These are phyloP conservation scores for Talaromyces trachyspermus DNA, from an alignment of 495 filamentous ascomycete species.

Conservation along the genomic window DNA sequence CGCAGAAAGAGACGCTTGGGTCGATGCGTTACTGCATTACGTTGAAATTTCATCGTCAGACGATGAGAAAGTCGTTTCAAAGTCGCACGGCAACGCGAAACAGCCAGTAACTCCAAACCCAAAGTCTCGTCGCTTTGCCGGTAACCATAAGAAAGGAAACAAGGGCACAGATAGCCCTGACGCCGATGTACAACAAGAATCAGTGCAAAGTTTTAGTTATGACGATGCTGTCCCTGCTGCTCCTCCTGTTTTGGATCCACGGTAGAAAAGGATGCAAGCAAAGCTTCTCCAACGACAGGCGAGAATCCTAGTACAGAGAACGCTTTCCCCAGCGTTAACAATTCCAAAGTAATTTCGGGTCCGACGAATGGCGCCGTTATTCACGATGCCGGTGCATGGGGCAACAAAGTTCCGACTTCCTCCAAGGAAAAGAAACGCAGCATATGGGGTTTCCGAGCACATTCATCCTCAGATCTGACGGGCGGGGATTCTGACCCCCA, in stretches of 20 bases:
- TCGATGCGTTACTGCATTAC: slow-evolving; percentile 80
- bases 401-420: slow-evolving; percentile 57
- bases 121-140: slow-evolving; percentile 35
- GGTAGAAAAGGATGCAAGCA: slow-evolving; percentile 27
- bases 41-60: slow-evolving; percentile 67
- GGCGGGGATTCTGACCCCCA: slow-evolving; percentile 15
- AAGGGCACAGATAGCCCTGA: slow-evolving; percentile 37
- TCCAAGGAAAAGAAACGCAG: slow-evolving; percentile 83
- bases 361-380: slow-evolving; percentile 84
- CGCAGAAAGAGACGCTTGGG: slow-evolving; percentile 87
- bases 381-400: slow-evolving; percentile 80
- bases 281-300: slow-evolving; percentile 23
- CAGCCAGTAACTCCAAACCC: slow-evolving; percentile 1
- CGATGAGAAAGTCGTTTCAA: slow-evolving; percentile 26
- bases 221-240: slow-evolving; percentile 72
- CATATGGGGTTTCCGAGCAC: slow-evolving; percentile 83
- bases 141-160: slow-evolving; percentile 26
- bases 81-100: slow-evolving; percentile 14
- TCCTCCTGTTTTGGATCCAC: slow-evolving; percentile 56
- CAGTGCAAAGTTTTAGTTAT: slow-evolving; percentile 74
- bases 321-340: slow-evolving; percentile 19
- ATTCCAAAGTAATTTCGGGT: slow-evolving; percentile 67
- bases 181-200: slow-evolving; percentile 31
- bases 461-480: slow-evolving; percentile 53
- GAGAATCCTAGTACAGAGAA: slow-evolving; percentile 18